Conservation (phyloP, 148 eudicot species). For the Vaccinium darrowii region DNA sequence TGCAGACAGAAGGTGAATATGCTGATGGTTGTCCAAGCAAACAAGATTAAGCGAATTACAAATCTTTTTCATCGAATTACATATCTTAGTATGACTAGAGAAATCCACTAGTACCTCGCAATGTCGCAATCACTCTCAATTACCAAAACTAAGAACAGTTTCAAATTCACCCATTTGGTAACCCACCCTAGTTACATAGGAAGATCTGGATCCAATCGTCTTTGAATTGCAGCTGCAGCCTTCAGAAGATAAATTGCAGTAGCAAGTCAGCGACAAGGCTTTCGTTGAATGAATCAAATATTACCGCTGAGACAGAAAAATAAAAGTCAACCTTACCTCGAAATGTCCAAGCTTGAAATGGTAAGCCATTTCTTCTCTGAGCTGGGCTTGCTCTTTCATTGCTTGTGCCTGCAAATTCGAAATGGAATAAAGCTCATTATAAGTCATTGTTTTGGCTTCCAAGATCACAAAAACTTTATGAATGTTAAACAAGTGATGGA, state of each 20-base stretch:
- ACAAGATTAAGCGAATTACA: not conserved
- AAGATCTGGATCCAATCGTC: conserved; percentile 80
- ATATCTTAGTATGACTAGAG: not conserved
- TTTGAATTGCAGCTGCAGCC: conserved; percentile 97
- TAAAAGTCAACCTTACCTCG: conserved; percentile 50
- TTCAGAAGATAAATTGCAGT: conserved; percentile 19
- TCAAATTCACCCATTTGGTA: not conserved
- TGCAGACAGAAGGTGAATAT: not conserved
- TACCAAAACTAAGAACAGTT: not conserved
- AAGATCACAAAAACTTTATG: not conserved
- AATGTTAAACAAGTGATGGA: not conserved
- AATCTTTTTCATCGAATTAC: not conserved
- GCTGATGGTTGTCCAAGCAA: not conserved
- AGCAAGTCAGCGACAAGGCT: not conserved
- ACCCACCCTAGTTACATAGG: conserved; percentile 44
- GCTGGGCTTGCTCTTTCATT: conserved; percentile 90
- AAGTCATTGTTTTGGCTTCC: not conserved
- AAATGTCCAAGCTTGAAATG: conserved; percentile 76
- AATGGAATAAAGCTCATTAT: not conserved
- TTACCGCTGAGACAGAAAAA: not conserved
- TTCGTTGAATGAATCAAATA: not conserved
- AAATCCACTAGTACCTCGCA: not conserved
- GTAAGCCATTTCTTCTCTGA: conserved; percentile 88
- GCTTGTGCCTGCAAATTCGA: conserved; percentile 70
- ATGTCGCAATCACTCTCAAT: not conserved